Base-by-base conservation (phyloP, 768 basidiomycete species). In the Trametes cinnabarina region DNA sequence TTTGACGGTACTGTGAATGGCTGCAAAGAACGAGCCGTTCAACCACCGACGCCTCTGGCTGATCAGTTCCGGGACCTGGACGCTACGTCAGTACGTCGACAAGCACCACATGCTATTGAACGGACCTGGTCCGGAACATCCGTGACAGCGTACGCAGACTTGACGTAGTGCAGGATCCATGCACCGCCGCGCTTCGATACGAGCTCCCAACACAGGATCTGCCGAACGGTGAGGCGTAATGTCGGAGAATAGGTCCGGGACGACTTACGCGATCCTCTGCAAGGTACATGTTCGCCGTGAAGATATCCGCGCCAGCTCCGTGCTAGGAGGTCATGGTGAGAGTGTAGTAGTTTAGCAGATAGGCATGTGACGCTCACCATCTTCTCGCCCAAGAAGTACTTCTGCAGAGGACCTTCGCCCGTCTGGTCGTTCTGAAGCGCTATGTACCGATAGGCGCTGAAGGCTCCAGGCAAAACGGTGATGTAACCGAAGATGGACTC, bases 11-110 rank as follows among this genome's bases (percentile, higher is more conserved):
- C 88, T 87, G 74, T 98, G 94, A 15, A 98, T 85, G 0, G 90
- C 92, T 10, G 95, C 97, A 72, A 99, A 99, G 85, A 99, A 98
- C 3, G 93, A 95, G 14, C 96, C 94, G 71, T 98, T 98, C 25
- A 99, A 81, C 96, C 96, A 98, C 39, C 95, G 87, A 35, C 96
- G 83, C 49, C 96, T 88, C 69, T 98, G 96, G 0, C 92, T 92
- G 65, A 99, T 93, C 60, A 98, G 74, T 70, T 98, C 96, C 0
- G 96, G 92, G 17, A 96, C 86, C 83, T 88, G 62, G 6, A 35
- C 22, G 17, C 40, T 17, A 15, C 11, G 51, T 51, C 41, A 51
- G 17, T 22, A 19, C n/a, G 15, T 17, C 37, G n/a, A 5, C 10
- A 32, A 9, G 37, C 15, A 34, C 9, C n/a, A 40, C 43, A 12